phyloP scores from a whole-genome alignment of 768 basidiomycete genomes.

The Rhodotorula sphaerocarpa region DNA sequence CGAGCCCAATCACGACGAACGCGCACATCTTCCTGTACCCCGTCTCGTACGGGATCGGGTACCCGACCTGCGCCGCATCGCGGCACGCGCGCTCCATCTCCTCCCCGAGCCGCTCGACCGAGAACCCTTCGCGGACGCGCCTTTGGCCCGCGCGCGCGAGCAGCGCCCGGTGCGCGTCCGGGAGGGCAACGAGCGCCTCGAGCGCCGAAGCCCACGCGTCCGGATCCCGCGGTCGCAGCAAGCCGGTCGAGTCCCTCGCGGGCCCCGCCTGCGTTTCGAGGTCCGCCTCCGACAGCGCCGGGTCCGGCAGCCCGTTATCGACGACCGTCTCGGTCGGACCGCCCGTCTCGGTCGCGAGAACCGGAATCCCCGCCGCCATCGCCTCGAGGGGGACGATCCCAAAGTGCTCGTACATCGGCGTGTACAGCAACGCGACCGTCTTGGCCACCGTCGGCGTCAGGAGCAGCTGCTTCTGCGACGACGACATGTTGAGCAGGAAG shows the following conservation, averaged over 20 bases:
- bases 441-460: slow-evolving; percentile 55
- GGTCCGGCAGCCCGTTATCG: slow-evolving; percentile 42
- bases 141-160: slow-evolving; percentile 54
- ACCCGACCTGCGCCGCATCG: slow-evolving; percentile 32
- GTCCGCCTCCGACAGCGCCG: slow-evolving; percentile 15
- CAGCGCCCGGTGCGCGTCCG: slow-evolving; percentile 46
- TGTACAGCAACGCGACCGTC: slow-evolving; percentile 70
- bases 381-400: slow-evolving; percentile 93
- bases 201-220: slow-evolving; percentile 65
- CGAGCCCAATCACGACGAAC: background rate
- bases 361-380: slow-evolving; percentile 83
- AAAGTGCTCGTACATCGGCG: slow-evolving; percentile 91
- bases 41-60: slow-evolving; percentile 18
- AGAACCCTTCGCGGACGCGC: slow-evolving; percentile 61
- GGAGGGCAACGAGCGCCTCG: slow-evolving; percentile 49
- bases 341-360: slow-evolving; percentile 72
- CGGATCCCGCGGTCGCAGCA: slow-evolving; percentile 59
- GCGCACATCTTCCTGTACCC: slow-evolving; percentile 25
- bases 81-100: slow-evolving; percentile 52
- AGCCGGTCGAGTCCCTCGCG: slow-evolving; percentile 56
- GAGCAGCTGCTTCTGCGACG: slow-evolving; percentile 70
- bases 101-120: slow-evolving; percentile 50
- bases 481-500: slow-evolving; percentile 87
- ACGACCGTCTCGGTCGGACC: slow-evolving; percentile 84
- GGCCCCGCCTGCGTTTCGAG: background rate